These are phyloP conservation scores for Medicago ruthenica DNA, from an alignment of 306 rosid genomes.

Conservation along the genomic window DNA sequence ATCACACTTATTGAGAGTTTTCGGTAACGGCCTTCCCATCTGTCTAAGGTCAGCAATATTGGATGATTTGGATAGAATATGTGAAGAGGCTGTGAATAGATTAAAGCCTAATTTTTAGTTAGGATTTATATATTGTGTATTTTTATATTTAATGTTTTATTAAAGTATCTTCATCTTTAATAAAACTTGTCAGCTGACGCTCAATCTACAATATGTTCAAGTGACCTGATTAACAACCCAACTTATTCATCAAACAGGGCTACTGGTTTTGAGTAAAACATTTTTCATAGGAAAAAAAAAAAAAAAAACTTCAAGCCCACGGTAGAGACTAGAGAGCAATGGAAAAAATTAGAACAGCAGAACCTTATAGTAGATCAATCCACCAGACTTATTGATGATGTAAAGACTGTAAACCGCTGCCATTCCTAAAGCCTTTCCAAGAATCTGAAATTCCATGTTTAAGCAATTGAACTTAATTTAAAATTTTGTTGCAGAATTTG, in stretches of 20 bases:
- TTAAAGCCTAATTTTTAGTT: no score
- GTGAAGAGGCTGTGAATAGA: no score
- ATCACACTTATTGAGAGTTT: no score
- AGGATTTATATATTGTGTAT: no score
- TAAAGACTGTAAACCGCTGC: slow-evolving; percentile 92
- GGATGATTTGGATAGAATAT: no score
- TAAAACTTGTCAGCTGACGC: slow-evolving; percentile 14
- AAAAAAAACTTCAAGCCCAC: no score
- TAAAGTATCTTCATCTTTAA: slow-evolving; percentile 38
- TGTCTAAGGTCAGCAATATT: no score
- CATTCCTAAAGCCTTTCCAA: slow-evolving; percentile 45
- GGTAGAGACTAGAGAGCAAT: background rate
- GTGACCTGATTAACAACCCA: slow-evolving; percentile 14
- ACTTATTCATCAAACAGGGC: background rate
- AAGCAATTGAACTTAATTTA: background rate
- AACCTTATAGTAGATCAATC: slow-evolving; percentile 92
- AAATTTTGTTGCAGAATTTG: no score
- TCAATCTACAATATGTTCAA: background rate
- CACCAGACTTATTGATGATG: slow-evolving; percentile 93
- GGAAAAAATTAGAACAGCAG: background rate
- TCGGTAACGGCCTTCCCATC: no score
- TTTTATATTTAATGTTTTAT: no score
- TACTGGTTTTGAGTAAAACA: background rate
- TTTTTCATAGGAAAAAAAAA: background rate
- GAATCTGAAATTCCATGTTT: slow-evolving; percentile 42